Evolutionary conservation across 2,329 filamentous ascomycete genomes (phyloP).

Genomic region (Stachybotrys chartarum): DNA sequence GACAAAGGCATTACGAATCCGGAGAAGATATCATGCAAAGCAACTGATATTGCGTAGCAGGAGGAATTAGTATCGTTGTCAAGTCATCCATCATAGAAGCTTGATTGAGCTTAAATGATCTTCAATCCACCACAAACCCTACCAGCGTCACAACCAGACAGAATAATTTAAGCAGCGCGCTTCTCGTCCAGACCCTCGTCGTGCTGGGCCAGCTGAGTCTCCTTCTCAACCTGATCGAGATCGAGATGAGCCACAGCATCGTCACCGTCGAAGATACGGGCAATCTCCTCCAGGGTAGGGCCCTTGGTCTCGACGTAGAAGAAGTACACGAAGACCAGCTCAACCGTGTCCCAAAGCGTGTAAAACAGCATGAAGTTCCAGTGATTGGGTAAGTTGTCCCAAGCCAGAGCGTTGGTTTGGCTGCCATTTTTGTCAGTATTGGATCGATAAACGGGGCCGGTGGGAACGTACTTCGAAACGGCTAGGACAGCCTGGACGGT

Average conservation of each 20-base stretch:
- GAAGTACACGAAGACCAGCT: conserved; percentile 57
- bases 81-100: background rate
- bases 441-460: background rate
- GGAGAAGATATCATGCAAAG: background rate
- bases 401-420: conserved; percentile 58
- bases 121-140: background rate
- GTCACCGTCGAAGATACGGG: conserved; percentile 63
- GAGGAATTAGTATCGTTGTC: background rate
- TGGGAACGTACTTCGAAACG: conserved; percentile 46
- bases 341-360: conserved; percentile 53
- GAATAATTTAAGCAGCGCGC: background rate
- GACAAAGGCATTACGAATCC: too few species aligned
- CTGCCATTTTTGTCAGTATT: conserved; percentile 18
- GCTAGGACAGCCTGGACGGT: conserved; percentile 54
- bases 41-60: background rate
- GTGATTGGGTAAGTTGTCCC: conserved; percentile 50
- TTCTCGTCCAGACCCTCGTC: conserved; percentile 10
- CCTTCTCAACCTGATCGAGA: conserved; percentile 48
- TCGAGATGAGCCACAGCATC: conserved; percentile 49
- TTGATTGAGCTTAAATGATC: background rate
- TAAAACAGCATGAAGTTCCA: conserved; percentile 64
- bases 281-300: conserved; percentile 54
- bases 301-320: conserved; percentile 65
- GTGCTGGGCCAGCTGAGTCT: conserved; percentile 22
- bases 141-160: background rate